Evolutionary conservation across 2,329 filamentous ascomycete genomes (phyloP).

Genomic region (Calonectria multiphialidica): DNA sequence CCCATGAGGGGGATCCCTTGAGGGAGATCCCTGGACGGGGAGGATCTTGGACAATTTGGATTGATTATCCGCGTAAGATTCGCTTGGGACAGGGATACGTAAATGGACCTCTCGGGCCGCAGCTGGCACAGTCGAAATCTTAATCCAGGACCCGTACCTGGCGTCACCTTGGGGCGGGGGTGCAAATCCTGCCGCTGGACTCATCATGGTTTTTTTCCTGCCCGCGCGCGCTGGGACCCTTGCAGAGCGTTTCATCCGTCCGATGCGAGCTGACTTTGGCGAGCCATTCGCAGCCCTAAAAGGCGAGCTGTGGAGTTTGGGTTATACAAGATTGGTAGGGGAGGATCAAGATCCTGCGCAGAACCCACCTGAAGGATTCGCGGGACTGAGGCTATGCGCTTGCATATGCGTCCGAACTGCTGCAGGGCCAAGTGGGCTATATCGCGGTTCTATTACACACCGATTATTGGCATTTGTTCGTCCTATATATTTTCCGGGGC

Average conservation of each 20-base stretch:
- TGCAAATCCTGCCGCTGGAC: neutral
- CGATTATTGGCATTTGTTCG: neutral
- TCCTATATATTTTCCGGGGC: neutral
- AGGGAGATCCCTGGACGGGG: neutral
- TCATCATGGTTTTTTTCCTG: neutral
- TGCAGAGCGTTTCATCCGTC: neutral
- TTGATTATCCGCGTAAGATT: neutral
- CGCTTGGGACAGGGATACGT: neutral
- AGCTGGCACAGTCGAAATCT: neutral
- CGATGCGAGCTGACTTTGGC: neutral
- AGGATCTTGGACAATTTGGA: neutral
- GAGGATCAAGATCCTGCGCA: neutral
- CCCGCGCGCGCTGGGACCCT: neutral
- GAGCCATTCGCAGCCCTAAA: neutral
- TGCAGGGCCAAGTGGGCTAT: neutral
- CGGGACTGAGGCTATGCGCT: neutral
- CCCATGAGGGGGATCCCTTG: neutral
- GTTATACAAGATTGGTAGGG: neutral
- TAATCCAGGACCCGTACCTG: neutral
- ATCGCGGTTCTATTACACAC: neutral
- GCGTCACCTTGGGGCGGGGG: neutral
- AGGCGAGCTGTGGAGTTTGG: neutral
- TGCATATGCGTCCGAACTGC: neutral
- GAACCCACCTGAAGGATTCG: constrained; percentile 1
- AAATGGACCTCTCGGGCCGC: neutral